These are phyloP conservation scores for Irpex sp. DNA, from an alignment of 1,284 basidiomycete genomes.

Conservation along the genomic window DNA sequence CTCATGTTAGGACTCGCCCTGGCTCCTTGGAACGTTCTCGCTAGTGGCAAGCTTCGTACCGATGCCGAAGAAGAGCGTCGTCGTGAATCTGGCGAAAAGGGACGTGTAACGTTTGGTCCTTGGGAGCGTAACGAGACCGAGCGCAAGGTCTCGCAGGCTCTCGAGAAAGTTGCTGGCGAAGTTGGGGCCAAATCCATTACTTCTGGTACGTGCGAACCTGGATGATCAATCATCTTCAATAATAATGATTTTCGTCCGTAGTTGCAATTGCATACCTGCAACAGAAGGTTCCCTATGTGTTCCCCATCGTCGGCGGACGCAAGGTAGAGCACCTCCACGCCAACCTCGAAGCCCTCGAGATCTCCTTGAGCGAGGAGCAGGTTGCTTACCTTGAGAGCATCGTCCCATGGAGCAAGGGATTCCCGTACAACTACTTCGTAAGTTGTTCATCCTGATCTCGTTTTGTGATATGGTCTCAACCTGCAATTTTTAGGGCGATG, in stretches of 20 bases:
- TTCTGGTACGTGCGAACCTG: background rate
- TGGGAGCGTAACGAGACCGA: slow-evolving; percentile 7
- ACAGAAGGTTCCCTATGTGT: slow-evolving; percentile 22
- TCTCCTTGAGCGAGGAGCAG: slow-evolving; percentile 19
- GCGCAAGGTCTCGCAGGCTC: slow-evolving; percentile 3
- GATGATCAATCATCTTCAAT: too few relatives aligned
- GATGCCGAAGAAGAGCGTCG: slow-evolving; percentile 24
- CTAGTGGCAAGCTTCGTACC: slow-evolving; percentile 26
- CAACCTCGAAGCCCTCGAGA: slow-evolving; percentile 22
- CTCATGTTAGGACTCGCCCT: slow-evolving; percentile 16
- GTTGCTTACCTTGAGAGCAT: slow-evolving; percentile 18
- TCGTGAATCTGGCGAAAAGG: slow-evolving; percentile 4
- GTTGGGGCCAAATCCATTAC: slow-evolving; percentile 7
- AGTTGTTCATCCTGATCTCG: background rate
- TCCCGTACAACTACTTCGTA: slow-evolving; percentile 14
- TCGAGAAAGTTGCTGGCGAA: slow-evolving; percentile 5
- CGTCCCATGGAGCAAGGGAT: slow-evolving; percentile 17
- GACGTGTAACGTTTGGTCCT: background rate
- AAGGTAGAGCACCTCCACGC: slow-evolving; percentile 23
- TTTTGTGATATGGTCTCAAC: background rate
- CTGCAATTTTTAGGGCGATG: slow-evolving; percentile 14
- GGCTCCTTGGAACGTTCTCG: slow-evolving; percentile 32
- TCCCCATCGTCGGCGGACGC: slow-evolving; percentile 23
- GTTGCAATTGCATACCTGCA: slow-evolving; percentile 24
- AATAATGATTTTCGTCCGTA: background rate